These are phyloP conservation scores for Truncatella angustata DNA, from an alignment of 2,329 filamentous ascomycete genomes.

Conservation along the genomic window DNA sequence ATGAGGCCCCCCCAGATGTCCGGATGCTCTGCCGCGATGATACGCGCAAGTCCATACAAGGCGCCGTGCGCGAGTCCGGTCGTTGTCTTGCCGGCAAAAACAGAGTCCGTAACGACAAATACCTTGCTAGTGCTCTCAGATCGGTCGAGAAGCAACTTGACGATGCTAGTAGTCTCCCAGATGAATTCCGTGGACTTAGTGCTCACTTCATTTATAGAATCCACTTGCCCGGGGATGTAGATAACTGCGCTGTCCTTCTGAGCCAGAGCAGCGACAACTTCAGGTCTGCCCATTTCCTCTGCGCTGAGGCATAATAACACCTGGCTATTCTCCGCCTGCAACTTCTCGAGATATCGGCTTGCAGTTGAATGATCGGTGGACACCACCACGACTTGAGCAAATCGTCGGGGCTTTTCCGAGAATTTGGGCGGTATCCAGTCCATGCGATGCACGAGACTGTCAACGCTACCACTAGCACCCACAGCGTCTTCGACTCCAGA, in stretches of 20 bases:
- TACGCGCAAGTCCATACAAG: constrained; percentile 33
- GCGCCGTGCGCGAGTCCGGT: constrained; percentile 33
- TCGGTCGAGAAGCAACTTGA: constrained; percentile 7
- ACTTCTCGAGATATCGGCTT: constrained; percentile 15
- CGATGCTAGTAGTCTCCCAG: constrained; percentile 9
- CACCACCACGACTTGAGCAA: constrained; percentile 25
- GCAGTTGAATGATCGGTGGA: constrained; percentile 18
- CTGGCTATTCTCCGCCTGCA: background rate
- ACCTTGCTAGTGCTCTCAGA: background rate
- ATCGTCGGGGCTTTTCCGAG: constrained; percentile 21
- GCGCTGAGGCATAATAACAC: background rate
- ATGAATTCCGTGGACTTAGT: constrained; percentile 11
- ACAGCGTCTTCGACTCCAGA: constrained; percentile 35
- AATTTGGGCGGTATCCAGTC: constrained; percentile 35
- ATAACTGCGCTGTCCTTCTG: constrained; percentile 14
- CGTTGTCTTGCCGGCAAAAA: constrained; percentile 20
- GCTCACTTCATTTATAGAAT: constrained; percentile 10
- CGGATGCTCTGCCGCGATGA: constrained; percentile 36
- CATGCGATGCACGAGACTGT: constrained; percentile 33
- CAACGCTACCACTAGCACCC: constrained; percentile 14
- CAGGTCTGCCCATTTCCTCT: background rate
- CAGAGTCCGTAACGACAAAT: constrained; percentile 28
- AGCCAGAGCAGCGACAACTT: background rate
- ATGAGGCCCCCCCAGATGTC: constrained; percentile 34
- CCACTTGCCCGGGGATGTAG: constrained; percentile 15